Percentiles rank a stretch among this genome's conserved stretches.
These are phyloP conservation scores for Chrysanthemum seticuspe DNA, from an alignment of 129 eudicot species.

Conservation along the genomic window DNA sequence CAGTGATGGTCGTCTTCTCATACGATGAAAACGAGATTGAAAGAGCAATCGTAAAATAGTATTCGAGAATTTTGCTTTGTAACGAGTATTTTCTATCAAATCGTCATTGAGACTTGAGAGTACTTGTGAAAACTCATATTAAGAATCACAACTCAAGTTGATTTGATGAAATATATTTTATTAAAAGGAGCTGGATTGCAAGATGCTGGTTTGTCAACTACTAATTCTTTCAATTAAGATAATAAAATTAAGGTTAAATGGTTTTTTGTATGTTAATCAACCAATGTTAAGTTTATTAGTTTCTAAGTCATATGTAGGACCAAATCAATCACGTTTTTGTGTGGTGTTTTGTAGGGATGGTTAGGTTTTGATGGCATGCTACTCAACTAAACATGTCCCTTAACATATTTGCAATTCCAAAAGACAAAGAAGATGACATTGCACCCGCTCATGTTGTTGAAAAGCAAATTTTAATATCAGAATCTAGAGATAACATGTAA, in stretches of 20 bases:
- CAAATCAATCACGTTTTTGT: conserved; percentile 7
- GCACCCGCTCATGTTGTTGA: conserved; percentile 10
- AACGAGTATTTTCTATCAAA: too few species aligned
- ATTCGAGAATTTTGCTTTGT: too few species aligned
- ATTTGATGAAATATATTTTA: too few species aligned
- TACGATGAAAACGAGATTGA: too few species aligned
- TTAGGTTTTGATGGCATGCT: conserved; percentile 28
- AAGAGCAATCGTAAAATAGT: too few species aligned
- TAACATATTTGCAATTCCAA: conserved; percentile 7
- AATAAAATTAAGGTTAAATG: neutral
- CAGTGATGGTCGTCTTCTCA: too few species aligned
- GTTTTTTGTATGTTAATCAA: neutral
- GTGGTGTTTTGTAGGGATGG: neutral
- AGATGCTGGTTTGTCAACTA: conserved; percentile 1
- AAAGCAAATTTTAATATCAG: neutral
- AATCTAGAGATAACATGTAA: neutral
- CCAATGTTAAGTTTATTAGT: conserved; percentile 11
- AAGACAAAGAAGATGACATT: conserved; percentile 29
- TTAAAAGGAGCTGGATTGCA: too few species aligned
- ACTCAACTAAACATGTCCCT: conserved; percentile 26
- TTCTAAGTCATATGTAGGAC: conserved; percentile 25
- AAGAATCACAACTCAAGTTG: too few species aligned
- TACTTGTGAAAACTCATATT: too few species aligned
- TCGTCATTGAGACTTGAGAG: too few species aligned
- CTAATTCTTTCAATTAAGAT: conserved; percentile 21